Conservation (phyloP, 257 asterid species). For the Capsicum pubescens region DNA sequence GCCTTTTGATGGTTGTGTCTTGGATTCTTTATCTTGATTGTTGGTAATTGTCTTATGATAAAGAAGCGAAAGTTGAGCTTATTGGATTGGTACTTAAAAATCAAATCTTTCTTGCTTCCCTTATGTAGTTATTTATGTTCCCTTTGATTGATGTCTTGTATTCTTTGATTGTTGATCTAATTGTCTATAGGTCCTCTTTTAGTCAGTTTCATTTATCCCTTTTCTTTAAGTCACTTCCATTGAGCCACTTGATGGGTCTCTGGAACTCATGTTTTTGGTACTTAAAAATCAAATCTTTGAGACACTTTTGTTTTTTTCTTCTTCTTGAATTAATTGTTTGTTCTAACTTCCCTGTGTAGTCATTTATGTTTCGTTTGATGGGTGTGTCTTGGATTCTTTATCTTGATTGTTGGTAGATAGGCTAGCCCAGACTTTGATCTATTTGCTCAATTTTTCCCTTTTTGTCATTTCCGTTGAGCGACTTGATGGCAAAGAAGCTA, state of each 20-base stretch:
- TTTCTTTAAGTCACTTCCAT: conserved; percentile 22
- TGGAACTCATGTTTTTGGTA: conserved; percentile 80
- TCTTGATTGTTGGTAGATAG: not conserved
- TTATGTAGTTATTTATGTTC: not conserved
- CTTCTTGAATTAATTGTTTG: not conserved
- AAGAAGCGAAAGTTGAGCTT: too few relatives aligned
- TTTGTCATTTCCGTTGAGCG: not conserved
- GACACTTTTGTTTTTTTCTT: not conserved
- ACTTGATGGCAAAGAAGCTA: conserved; percentile 27
- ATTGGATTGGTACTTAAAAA: too few relatives aligned
- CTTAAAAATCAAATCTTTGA: not conserved
- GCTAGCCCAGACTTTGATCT: not conserved
- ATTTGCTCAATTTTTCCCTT: not conserved
- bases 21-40: too few relatives aligned
- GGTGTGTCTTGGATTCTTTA: not conserved
- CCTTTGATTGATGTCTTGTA: not conserved
- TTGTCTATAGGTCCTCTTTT: too few relatives aligned
- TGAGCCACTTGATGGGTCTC: conserved; percentile 31
- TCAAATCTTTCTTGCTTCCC: not conserved
- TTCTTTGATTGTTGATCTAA: not conserved
- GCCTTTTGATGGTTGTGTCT: too few relatives aligned
- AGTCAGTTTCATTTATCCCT: too few relatives aligned
- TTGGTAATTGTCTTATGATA: too few relatives aligned
- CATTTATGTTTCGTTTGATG: not conserved
- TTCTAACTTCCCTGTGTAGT: not conserved